Percentiles rank a stretch among this genome's conserved stretches.
These are phyloP conservation scores for Trametes gibbosa DNA, from an alignment of 768 basidiomycete species.

Conservation along the genomic window DNA sequence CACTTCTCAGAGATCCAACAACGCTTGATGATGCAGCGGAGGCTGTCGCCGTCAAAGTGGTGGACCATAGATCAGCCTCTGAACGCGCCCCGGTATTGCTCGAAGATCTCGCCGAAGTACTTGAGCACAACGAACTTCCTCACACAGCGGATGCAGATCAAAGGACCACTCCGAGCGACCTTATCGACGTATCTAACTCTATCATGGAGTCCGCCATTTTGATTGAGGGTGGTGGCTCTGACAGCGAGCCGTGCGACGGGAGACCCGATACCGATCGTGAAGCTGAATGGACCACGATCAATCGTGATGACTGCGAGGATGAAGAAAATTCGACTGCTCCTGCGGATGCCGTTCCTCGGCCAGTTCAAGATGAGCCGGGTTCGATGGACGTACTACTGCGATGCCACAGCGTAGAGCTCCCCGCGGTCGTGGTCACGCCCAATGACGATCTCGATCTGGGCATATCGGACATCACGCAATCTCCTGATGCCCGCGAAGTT, in stretches of 20 bases:
- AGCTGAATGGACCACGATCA: background rate
- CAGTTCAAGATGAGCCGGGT: background rate
- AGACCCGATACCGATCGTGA: background rate
- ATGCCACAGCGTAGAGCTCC: background rate
- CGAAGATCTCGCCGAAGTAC: too few species aligned
- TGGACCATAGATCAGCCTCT: too few species aligned
- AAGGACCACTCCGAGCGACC: background rate
- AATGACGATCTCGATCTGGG: too few species aligned
- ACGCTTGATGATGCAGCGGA: too few species aligned
- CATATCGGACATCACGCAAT: background rate
- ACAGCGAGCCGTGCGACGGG: background rate
- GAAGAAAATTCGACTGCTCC: background rate
- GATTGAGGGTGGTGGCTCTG: background rate
- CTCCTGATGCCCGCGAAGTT: background rate
- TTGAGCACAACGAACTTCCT: background rate
- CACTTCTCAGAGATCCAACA: too few species aligned
- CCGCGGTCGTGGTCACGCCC: background rate
- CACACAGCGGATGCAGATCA: background rate
- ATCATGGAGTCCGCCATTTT: conserved; percentile 5
- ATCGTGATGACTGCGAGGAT: background rate
- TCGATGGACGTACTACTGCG: background rate
- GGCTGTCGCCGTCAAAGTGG: too few species aligned
- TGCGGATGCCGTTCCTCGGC: background rate
- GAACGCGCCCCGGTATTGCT: too few species aligned
- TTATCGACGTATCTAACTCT: background rate